Evolutionary conservation across 2,329 filamentous ascomycete species (phyloP).

Genomic region (Apiospora sp.): DNA sequence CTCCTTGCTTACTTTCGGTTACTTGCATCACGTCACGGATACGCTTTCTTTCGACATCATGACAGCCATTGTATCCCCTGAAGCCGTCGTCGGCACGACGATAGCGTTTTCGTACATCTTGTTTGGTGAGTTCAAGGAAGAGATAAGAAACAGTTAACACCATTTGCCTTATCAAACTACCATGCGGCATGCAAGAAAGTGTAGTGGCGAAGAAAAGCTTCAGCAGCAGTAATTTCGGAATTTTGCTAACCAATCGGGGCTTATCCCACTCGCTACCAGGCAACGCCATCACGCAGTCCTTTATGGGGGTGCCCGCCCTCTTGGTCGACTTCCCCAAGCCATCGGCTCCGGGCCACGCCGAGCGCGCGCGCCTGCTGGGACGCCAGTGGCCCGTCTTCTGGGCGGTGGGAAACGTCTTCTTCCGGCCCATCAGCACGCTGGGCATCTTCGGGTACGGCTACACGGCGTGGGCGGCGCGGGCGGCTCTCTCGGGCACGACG

Average conservation of each 20-base stretch:
- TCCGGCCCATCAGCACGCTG: conserved; percentile 58
- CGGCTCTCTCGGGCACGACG: neutral
- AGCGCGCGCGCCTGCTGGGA: conserved; percentile 53
- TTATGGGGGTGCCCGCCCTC: conserved; percentile 58
- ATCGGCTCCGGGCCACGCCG: conserved; percentile 48
- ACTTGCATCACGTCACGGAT: conserved; percentile 1
- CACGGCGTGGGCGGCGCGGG: conserved; percentile 45
- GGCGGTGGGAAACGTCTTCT: conserved; percentile 58
- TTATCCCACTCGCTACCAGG: conserved; percentile 39
- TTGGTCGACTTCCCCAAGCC: conserved; percentile 54
- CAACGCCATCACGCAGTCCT: conserved; percentile 61
- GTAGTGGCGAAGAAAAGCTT: neutral
- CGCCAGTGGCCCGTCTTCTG: conserved; percentile 59
- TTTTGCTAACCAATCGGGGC: neutral
- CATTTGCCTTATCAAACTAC: neutral
- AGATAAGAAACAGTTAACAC: neutral
- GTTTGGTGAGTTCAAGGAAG: conserved; percentile 45
- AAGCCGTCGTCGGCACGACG: conserved; percentile 52
- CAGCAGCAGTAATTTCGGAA: neutral
- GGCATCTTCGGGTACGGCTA: conserved; percentile 57
- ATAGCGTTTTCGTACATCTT: conserved; percentile 58
- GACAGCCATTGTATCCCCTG: conserved; percentile 31
- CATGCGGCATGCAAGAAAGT: neutral
- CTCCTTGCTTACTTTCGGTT: neutral
- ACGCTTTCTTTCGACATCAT: conserved; percentile 25